Percentiles rank a stretch among this genome's conserved stretches.
Conservation (phyloP, 192 early-diverging fungal species). For the Backusella sp. region DNA sequence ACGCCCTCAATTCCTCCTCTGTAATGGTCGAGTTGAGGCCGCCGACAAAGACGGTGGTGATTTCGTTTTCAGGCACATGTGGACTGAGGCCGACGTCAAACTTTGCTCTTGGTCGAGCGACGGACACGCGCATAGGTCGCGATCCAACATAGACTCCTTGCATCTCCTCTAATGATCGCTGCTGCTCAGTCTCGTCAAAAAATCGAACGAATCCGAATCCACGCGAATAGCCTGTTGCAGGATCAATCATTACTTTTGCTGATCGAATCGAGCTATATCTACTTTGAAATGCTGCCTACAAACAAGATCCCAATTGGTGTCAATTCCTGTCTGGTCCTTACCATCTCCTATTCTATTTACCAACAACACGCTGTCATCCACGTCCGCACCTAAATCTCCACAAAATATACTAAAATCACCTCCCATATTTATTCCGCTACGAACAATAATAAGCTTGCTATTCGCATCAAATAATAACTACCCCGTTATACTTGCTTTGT, state of each 20-base stretch:
- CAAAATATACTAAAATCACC: slow-evolving; percentile 20
- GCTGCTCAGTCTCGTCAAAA: slow-evolving; percentile 15
- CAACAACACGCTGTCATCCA: slow-evolving; percentile 9
- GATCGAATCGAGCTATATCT: slow-evolving; percentile 13
- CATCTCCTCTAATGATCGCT: slow-evolving; percentile 11
- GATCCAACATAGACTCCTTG: slow-evolving; percentile 19
- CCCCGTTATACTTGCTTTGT: background rate
- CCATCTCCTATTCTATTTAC: background rate
- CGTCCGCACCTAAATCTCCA: slow-evolving; percentile 12
- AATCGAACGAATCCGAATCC: slow-evolving; percentile 80
- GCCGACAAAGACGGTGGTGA: slow-evolving; percentile 17
- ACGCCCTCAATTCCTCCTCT: slow-evolving; percentile 16
- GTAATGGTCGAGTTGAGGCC: slow-evolving; percentile 12
- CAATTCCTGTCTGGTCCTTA: background rate
- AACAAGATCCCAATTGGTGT: too few species aligned
- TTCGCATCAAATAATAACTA: background rate
- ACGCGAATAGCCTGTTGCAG: slow-evolving; percentile 73
- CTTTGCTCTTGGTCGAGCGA: slow-evolving; percentile 14
- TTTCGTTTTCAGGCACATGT: slow-evolving; percentile 2
- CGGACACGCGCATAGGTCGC: background rate
- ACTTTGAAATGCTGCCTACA: slow-evolving; percentile 15
- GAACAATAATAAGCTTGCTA: background rate
- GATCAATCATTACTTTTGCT: slow-evolving; percentile 92
- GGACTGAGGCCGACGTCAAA: slow-evolving; percentile 12
- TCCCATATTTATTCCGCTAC: background rate